These are phyloP conservation scores for Penicillium psychrofluorescens DNA, from an alignment of 495 filamentous ascomycete species.

Conservation along the genomic window DNA sequence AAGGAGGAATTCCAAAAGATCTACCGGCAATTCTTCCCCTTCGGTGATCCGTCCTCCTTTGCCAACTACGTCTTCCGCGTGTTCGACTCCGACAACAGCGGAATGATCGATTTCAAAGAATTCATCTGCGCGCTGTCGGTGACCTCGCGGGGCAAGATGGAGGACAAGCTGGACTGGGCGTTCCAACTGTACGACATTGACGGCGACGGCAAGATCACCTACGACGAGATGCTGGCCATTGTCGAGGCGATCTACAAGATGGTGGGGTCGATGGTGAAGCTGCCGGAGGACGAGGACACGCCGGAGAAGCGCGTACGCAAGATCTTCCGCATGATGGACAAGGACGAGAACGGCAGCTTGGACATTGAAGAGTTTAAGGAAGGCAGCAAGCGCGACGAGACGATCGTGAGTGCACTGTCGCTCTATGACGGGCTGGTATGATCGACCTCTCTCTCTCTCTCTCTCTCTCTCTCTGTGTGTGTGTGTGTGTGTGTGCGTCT, in stretches of 20 bases:
- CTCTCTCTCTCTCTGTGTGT: too few relatives aligned
- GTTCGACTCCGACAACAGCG: conserved; percentile 94
- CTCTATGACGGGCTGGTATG: conserved; percentile 94
- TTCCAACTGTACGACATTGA: conserved; percentile 99
- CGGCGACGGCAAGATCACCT: conserved; percentile 96
- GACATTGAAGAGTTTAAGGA: conserved; percentile 98
- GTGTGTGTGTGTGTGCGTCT: conserved; percentile 1
- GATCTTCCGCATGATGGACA: conserved; percentile 99
- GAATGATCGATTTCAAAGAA: conserved; percentile 98
- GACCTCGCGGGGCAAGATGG: conserved; percentile 94
- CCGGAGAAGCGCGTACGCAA: conserved; percentile 96
- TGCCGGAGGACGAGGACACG: conserved; percentile 97
- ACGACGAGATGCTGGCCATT: conserved; percentile 97
- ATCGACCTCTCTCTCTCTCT: too few relatives aligned
- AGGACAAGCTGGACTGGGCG: conserved; percentile 98
- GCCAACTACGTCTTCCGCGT: conserved; percentile 99
- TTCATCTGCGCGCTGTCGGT: conserved; percentile 98
- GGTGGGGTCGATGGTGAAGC: conserved; percentile 99
- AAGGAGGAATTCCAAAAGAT: conserved; percentile 99
- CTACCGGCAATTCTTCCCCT: conserved; percentile 98
- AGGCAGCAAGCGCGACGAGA: conserved; percentile 96
- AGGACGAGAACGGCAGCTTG: conserved; percentile 92
- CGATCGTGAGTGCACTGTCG: conserved; percentile 95
- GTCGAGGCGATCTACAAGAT: conserved; percentile 99
- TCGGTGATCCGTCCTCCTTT: conserved; percentile 92